Conservation (phyloP, 2,329 filamentous ascomycete species). For the Cladosporium sp. region DNA sequence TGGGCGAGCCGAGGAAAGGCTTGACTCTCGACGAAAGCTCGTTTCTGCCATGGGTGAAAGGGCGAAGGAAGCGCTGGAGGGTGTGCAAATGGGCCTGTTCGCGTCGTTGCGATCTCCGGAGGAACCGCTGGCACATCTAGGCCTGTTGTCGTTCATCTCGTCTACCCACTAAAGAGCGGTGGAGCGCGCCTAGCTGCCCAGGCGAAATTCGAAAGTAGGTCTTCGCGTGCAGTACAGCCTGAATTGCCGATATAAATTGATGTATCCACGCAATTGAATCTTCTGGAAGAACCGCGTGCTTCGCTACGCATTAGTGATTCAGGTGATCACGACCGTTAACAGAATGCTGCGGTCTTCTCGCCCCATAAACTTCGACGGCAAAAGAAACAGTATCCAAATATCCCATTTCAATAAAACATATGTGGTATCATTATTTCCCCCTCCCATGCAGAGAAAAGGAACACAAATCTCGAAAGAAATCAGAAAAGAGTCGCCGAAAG, state of each 20-base stretch:
- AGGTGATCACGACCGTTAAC: background rate
- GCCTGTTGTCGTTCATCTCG: background rate
- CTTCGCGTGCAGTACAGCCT: background rate
- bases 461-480: background rate
- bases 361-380: too few species aligned
- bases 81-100: background rate
- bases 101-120: background rate
- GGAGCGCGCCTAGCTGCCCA: background rate
- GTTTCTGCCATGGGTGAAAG: too few species aligned
- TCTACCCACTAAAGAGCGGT: background rate
- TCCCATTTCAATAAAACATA: constrained; percentile 4
- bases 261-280: background rate
- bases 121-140: background rate
- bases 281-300: background rate
- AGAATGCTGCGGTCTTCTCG: background rate
- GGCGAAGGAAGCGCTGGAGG: background rate
- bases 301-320: background rate
- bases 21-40: background rate
- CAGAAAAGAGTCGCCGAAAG: background rate
- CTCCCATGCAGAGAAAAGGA: background rate
- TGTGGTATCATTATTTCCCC: constrained; percentile 4
- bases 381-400: background rate
- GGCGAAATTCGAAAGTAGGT: background rate
- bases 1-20: background rate
- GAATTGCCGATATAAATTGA: background rate